Evolutionary conservation across 2,329 filamentous ascomycete genomes (phyloP), one percentile per base, ranked within the genome.

Genomic region (Tricladium varicosporioides): DNA sequence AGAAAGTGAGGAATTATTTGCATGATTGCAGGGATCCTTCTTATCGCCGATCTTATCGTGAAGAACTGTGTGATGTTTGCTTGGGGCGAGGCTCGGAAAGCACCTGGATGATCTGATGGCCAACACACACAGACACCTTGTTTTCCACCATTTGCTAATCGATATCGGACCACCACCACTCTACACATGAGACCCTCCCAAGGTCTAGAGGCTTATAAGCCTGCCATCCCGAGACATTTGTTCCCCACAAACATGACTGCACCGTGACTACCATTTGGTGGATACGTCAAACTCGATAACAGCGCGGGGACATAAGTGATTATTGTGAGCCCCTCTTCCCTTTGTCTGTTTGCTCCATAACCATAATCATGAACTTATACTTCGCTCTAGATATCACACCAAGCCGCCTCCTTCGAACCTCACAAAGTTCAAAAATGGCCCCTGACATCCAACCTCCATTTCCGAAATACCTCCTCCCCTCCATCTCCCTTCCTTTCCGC

Each of bases 391-490:
- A 27, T 27, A 27, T 27, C 22, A 27, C 22, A 4, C 22, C 22
- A 7, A 27, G n/a, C n/a, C 15, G 15, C 27, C n/a, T 40, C 16
- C 14, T 15, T 47, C 44, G 44, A 47, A n/a, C 5, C 19, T n/a
- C 5, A 27, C 18, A 32, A 51, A 11, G 45, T 33, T 43, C 32
- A 45, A 54, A 60, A 46, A 66, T 66, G 65, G 51, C 61, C 45
- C 54, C 58, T 18, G 58, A 63, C 19, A 45, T 55, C 27, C 62
- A 62, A 18, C 63, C 63, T 33, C 60, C 59, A 27, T 83, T 83
- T 63, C 75, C 80, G 10, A 73, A 67, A 60, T 84, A 79, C 65
- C 72, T 84, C 22, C 74, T 84, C 18, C 79, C 80, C 10, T 78
- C 73, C 66, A 71, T 83, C 62, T 73, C 71, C 47, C 73, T 81